A percentile compares a stretch with the other conserved stretches of the same genome.
These are phyloP conservation scores for Xylariaceae sp. DNA, from an alignment of 2,329 filamentous ascomycete genomes.

Conservation along the genomic window DNA sequence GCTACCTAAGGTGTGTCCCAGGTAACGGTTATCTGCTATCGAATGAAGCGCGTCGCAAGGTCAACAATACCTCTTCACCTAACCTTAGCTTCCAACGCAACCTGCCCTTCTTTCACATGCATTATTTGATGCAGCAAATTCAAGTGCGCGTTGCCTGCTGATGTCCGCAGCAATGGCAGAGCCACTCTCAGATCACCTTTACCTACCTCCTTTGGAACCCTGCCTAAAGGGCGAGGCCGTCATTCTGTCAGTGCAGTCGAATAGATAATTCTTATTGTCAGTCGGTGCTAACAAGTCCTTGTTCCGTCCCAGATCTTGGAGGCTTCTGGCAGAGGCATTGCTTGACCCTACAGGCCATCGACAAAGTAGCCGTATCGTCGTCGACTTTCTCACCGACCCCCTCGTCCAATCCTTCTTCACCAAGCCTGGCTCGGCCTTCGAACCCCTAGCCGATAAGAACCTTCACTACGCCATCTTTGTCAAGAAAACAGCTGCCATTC, in stretches of 20 bases:
- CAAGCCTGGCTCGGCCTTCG: constrained; percentile 70
- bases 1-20: too few relatives aligned
- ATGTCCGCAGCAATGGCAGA: constrained; percentile 66
- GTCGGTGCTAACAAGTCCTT: constrained; percentile 7
- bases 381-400: constrained; percentile 71
- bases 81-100: constrained; percentile 6
- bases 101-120: constrained; percentile 32
- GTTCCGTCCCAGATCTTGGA: constrained; percentile 57
- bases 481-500: constrained; percentile 83
- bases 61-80: constrained; percentile 25
- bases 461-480: constrained; percentile 75
- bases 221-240: constrained; percentile 80
- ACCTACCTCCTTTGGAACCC: constrained; percentile 83
- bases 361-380: constrained; percentile 57
- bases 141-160: constrained; percentile 44
- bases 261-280: constrained; percentile 4
- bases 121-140: constrained; percentile 35
- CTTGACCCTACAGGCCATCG: constrained; percentile 60
- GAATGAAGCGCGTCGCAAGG: constrained; percentile 18
- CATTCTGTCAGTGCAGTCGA: constrained; percentile 68
- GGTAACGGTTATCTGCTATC: constrained; percentile 19
- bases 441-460: constrained; percentile 53
- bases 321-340: constrained; percentile 58
- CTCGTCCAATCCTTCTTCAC: constrained; percentile 70
- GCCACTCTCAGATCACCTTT: constrained; percentile 68